Evolutionary conservation across 2,329 filamentous ascomycete genomes (phyloP).

Genomic region (Pseudomassariella vexata): DNA sequence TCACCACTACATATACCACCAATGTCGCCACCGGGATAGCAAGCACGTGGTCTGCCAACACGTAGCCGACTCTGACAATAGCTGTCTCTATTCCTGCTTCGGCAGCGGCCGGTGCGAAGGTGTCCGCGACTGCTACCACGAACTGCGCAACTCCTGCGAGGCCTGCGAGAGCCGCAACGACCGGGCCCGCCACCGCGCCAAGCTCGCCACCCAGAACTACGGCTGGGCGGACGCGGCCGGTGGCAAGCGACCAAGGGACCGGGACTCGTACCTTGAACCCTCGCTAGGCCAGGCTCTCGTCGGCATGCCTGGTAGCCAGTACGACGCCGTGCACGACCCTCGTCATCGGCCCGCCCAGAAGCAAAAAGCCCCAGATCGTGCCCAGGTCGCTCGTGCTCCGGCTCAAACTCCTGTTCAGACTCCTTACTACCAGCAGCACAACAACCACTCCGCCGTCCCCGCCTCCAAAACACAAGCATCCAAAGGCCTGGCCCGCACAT

Average conservation of each 20-base stretch:
- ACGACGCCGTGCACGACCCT: slow-evolving; percentile 12
- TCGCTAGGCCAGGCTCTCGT: slow-evolving; percentile 8
- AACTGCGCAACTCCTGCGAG: too few relatives aligned
- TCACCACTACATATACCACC: neutral
- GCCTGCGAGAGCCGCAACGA: too few relatives aligned
- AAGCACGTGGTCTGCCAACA: neutral
- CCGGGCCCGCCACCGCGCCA: slow-evolving; percentile 7
- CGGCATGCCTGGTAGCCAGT: slow-evolving; percentile 14
- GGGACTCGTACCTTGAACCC: slow-evolving; percentile 17
- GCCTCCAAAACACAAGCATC: neutral
- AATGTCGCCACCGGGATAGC: neutral
- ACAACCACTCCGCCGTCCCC: slow-evolving; percentile 1
- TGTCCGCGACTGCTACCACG: too few relatives aligned
- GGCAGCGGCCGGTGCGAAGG: slow-evolving; percentile 1
- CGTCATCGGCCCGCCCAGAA: slow-evolving; percentile 7
- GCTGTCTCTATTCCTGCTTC: slow-evolving; percentile 4
- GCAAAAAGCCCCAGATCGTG: too few relatives aligned
- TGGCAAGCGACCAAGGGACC: slow-evolving; percentile 9
- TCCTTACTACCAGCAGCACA: neutral
- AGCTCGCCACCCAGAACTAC: slow-evolving; percentile 12
- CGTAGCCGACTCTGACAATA: neutral
- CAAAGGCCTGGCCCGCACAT: neutral
- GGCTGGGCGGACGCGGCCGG: slow-evolving; percentile 10
- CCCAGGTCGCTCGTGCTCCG: too few relatives aligned
- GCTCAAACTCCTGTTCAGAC: neutral